Evolutionary conservation across 1,139 yeast species (phyloP).

Genomic region (Casaregolazyma lundiana): DNA sequence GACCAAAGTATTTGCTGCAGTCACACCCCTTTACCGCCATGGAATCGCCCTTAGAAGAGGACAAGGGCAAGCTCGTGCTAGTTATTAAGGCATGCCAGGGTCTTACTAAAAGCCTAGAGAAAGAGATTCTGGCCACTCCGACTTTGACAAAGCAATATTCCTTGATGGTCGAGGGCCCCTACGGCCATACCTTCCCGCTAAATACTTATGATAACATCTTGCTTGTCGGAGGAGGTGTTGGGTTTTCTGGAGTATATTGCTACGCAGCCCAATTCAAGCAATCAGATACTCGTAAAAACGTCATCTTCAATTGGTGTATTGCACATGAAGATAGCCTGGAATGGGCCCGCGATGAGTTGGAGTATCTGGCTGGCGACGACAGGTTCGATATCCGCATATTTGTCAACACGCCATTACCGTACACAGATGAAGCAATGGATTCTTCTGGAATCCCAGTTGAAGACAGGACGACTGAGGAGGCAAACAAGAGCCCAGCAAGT

Average conservation of each 20-base stretch:
- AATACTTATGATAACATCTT: conserved; percentile 48
- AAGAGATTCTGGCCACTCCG: conserved; percentile 16
- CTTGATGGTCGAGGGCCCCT: conserved; percentile 52
- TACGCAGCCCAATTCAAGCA: conserved; percentile 19
- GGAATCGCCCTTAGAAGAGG: conserved; percentile 25
- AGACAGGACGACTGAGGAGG: no score
- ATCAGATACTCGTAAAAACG: conserved; percentile 27
- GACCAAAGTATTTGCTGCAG: conserved; percentile 43
- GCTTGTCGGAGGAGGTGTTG: conserved; percentile 62
- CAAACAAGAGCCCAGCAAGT: not conserved
- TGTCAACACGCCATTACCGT: conserved; percentile 6
- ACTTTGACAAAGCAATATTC: conserved; percentile 9
- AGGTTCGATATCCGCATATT: conserved; percentile 15
- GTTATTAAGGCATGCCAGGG: conserved; percentile 28
- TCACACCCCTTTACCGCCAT: conserved; percentile 68
- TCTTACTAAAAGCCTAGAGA: conserved; percentile 27
- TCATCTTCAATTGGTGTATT: conserved; percentile 20
- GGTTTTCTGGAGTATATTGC: conserved; percentile 49
- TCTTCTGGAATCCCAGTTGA: not conserved
- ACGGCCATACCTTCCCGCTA: conserved; percentile 50
- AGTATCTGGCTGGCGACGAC: conserved; percentile 10
- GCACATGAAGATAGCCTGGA: conserved; percentile 14
- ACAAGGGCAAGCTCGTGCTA: conserved; percentile 27
- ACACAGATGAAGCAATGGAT: conserved; percentile 1
- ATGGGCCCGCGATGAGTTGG: conserved; percentile 22